phyloP scores from a whole-genome alignment of 495 filamentous ascomycete genomes.

The Hypoxylon crocopeplum region DNA sequence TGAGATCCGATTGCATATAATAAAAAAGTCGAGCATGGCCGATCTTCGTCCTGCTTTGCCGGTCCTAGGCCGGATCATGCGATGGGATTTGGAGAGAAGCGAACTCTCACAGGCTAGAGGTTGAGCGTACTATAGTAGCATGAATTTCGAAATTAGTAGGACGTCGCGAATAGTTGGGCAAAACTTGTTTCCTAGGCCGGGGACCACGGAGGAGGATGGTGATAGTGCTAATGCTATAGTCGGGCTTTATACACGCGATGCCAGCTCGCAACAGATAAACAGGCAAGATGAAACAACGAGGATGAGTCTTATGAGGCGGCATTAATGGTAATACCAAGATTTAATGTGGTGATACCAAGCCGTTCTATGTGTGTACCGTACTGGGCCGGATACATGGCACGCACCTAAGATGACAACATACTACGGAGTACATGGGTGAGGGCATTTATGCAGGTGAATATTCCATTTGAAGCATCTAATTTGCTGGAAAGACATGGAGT shows the following conservation, averaged over 20 bases:
- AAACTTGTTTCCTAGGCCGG: conserved; percentile 6
- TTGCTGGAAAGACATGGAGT: conserved; percentile 26
- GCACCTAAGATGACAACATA: conserved; percentile 19
- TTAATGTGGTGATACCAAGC: conserved; percentile 21
- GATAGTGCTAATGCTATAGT: conserved; percentile 17
- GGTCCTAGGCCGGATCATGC: conserved; percentile 23
- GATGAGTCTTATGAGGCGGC: conserved; percentile 23
- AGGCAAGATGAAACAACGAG: conserved; percentile 29
- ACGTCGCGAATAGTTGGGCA: neutral
- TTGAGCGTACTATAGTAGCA: neutral
- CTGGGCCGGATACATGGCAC: conserved; percentile 8
- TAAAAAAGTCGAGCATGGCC: conserved; percentile 18
- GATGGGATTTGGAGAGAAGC: conserved; percentile 24
- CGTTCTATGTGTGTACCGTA: neutral
- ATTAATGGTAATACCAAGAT: conserved; percentile 30
- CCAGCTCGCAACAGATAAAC: conserved; percentile 14
- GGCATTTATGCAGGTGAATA: conserved; percentile 34
- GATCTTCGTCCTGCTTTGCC: conserved; percentile 31
- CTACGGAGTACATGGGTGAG: conserved; percentile 30
- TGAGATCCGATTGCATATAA: conserved; percentile 26
- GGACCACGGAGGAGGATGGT: conserved; percentile 3
- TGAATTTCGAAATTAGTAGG: conserved; percentile 1
- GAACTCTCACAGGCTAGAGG: neutral
- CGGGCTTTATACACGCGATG: neutral
- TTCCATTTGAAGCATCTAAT: conserved; percentile 24